Base-by-base conservation (phyloP, 495 filamentous ascomycete species). In the Pyrenula aspistea region DNA sequence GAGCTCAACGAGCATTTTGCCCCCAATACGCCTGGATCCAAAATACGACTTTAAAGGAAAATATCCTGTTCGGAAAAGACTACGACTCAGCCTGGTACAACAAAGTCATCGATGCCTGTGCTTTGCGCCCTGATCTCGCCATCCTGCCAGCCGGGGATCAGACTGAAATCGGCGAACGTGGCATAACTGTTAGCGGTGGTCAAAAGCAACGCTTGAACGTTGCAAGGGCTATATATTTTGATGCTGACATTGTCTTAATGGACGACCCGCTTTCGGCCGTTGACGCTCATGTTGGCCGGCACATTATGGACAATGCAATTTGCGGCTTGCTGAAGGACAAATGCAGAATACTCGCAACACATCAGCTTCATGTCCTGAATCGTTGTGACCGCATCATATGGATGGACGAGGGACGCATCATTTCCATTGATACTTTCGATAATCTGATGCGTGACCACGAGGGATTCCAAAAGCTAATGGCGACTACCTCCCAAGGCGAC, bases 11-110 rank as follows among this genome's bases (percentile, higher is more conserved):
- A 53, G 87, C 91, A 0, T 96, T 94, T 61, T 98, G 93, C 62
- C 90, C 93, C 0, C 93, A 98, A 63, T 95, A 93, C 64, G 88
- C 93, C 2, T 98, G 93, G 93, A 96, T 98, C 51, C 91, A 96
- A 63, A 98, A 96, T 62, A 74, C 89, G 0, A 86, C 84, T 12
- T 84, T 96, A 2, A 83, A 78, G 57, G 79, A 95, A 54, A 98
- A 98, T 61, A 93, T 98, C 56, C 65, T 94, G 1, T 96, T 98
- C 61, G 92, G 92, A 1, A 89, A 87, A 62, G 81, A 63, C 0
- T 76, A 67, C 49, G 70, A 83, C 42, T 59, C 73, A 23, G 54
- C 51, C 12, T 77, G 81, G 71, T 88, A 86, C 58, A 68, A 76
- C 20, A 58, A 75, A 36, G 82, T 86, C 1, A 57, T 83, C 12